Percentiles rank a stretch among this genome's conserved stretches.
phyloP scores from a whole-genome alignment of 192 early-diverging fungal species.

The Coemansia sp. region DNA sequence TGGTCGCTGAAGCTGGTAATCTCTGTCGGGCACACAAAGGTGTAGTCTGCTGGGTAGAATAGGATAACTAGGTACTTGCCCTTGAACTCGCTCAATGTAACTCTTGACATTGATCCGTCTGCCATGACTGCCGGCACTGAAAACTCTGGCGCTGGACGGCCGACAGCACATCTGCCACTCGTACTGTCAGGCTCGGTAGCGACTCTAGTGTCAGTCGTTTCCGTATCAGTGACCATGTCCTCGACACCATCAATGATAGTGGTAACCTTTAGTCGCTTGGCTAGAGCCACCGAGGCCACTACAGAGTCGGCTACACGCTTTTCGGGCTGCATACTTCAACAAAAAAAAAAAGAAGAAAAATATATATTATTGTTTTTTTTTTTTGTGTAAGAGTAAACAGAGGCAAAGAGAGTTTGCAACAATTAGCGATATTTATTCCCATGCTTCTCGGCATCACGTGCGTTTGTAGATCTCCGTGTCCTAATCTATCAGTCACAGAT shows the following conservation, averaged over 20 bases:
- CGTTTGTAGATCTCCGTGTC: background rate
- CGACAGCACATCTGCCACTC: background rate
- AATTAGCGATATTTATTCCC: background rate
- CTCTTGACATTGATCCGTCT: background rate
- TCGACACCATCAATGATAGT: background rate
- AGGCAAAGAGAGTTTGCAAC: background rate
- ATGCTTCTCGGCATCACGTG: background rate
- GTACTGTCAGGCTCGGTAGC: background rate
- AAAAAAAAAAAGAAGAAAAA: background rate
- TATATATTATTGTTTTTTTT: background rate
- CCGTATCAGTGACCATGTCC: background rate
- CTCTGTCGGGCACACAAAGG: slow-evolving; percentile 79
- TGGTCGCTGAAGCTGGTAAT: slow-evolving; percentile 80
- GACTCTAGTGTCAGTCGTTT: background rate
- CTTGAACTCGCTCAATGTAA: slow-evolving; percentile 9
- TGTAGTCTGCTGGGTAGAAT: slow-evolving; percentile 89
- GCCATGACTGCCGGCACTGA: slow-evolving; percentile 12
- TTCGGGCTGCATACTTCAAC: background rate
- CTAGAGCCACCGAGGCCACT: background rate
- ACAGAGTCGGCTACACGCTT: background rate
- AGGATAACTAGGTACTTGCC: slow-evolving; percentile 66
- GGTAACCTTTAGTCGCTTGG: slow-evolving; percentile 10
- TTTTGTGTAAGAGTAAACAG: background rate
- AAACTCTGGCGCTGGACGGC: slow-evolving; percentile 15
- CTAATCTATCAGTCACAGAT: background rate